Evolutionary conservation across 352 stramenopile species (phyloP).

Genomic region (Globisporangium spinosum): DNA sequence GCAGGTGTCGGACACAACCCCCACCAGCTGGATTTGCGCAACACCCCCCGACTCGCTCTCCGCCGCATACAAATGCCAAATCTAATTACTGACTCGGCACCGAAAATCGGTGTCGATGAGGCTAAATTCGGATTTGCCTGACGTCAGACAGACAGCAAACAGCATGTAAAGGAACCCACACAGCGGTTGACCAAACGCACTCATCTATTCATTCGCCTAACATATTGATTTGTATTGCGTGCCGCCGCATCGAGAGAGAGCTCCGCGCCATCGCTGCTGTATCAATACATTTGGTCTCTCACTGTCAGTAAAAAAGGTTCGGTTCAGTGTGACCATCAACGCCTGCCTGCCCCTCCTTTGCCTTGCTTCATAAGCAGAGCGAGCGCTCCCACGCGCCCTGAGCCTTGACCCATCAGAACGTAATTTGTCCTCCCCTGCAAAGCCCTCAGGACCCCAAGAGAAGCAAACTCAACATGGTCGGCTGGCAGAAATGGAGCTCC

Average conservation of each 20-base stretch:
- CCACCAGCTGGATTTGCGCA: constrained; percentile 7
- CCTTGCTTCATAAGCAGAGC: not conserved
- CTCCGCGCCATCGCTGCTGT: not conserved
- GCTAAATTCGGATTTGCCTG: not conserved
- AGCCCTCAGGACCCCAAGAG: not conserved
- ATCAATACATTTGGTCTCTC: not conserved
- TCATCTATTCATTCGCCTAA: not conserved
- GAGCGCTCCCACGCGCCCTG: not conserved
- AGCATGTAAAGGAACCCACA: not conserved
- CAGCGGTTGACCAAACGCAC: not conserved
- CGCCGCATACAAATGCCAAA: not conserved
- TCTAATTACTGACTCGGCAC: constrained; percentile 3
- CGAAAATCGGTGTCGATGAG: not conserved
- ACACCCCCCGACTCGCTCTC: not conserved
- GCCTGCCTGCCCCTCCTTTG: not conserved
- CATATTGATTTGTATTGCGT: not conserved
- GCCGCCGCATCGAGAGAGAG: not conserved
- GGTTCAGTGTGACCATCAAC: constrained; percentile 1
- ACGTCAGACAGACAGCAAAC: not conserved
- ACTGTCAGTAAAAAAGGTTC: not conserved
- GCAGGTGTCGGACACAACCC: constrained; percentile 2
- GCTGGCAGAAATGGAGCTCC: constrained; percentile 19
- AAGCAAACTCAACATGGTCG: constrained; percentile 11
- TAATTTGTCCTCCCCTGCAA: constrained; percentile 12
- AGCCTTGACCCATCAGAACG: constrained; percentile 5